A percentile compares a stretch with the other conserved stretches of the same genome.
These are phyloP conservation scores for Rutstroemia sydowiana DNA, from an alignment of 2,329 filamentous ascomycete genomes.

Conservation along the genomic window DNA sequence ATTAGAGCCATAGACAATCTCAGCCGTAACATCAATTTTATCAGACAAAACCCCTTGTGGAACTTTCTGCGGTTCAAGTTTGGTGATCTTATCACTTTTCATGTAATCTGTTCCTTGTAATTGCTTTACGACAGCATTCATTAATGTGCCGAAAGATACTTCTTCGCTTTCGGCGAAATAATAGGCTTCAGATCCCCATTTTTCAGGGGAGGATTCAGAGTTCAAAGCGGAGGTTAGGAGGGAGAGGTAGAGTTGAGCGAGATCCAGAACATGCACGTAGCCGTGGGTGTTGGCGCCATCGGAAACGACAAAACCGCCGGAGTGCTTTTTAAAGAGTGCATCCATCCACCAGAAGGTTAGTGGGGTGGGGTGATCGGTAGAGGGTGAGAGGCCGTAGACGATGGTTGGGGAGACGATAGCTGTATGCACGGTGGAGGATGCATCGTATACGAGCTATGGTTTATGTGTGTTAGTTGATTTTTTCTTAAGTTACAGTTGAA, in stretches of 20 bases:
- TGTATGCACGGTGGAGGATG: conserved; percentile 3
- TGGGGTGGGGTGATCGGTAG: conserved; percentile 11
- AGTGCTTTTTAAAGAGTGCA: background rate
- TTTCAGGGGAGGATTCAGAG: background rate
- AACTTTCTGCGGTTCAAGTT: background rate
- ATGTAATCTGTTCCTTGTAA: background rate
- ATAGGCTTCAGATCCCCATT: conserved; percentile 13
- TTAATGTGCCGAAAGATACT: conserved; percentile 3
- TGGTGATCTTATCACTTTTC: background rate
- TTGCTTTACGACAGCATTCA: background rate
- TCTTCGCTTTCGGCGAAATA: conserved; percentile 12
- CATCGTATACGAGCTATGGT: background rate
- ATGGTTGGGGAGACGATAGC: conserved; percentile 12
- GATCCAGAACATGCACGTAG: conserved; percentile 16
- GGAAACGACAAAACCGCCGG: conserved; percentile 12
- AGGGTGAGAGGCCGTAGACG: conserved; percentile 15
- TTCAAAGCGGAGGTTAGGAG: conserved; percentile 8
- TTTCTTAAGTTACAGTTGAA: background rate
- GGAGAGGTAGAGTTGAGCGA: conserved; percentile 10
- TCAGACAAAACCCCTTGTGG: background rate
- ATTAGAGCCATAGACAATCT: conserved; percentile 5
- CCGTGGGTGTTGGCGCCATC: conserved; percentile 1
- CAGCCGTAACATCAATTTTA: background rate
- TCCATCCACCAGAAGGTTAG: conserved; percentile 4
- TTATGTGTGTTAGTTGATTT: background rate